phyloP scores from a whole-genome alignment of 306 rosid genomes.

The Begonia loranthoides region DNA sequence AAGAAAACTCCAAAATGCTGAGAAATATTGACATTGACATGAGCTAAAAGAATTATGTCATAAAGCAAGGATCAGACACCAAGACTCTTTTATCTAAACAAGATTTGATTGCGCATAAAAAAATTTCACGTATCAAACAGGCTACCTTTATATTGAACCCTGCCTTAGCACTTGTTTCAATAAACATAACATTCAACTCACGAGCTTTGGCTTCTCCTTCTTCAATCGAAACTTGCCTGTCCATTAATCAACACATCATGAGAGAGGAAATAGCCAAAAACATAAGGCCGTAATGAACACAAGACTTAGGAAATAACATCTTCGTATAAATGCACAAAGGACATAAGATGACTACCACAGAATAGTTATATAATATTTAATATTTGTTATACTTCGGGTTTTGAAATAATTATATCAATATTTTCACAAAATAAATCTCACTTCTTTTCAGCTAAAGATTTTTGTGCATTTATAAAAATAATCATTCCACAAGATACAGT shows the following conservation, averaged over 20 bases:
- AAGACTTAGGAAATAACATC: constrained; percentile 1
- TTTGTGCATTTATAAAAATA: too few relatives aligned
- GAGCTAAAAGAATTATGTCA: neutral
- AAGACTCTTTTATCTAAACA: neutral
- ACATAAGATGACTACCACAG: too few relatives aligned
- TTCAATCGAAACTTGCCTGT: constrained; percentile 85
- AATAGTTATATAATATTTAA: too few relatives aligned
- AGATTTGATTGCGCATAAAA: neutral
- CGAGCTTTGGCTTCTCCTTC: constrained; percentile 80
- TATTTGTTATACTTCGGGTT: too few relatives aligned
- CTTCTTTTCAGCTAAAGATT: too few relatives aligned
- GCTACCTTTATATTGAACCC: constrained; percentile 81
- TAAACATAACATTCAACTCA: constrained; percentile 71
- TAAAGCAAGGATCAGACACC: neutral
- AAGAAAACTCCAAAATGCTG: neutral
- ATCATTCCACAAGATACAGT: too few relatives aligned
- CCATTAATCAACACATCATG: neutral
- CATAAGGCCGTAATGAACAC: neutral
- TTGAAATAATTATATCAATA: too few relatives aligned
- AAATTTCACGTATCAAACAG: neutral
- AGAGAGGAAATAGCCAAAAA: constrained; percentile 2
- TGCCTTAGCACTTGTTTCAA: constrained; percentile 91
- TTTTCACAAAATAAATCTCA: too few relatives aligned
- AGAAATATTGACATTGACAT: neutral
- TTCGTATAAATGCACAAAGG: too few relatives aligned